Percentiles rank a stretch among this genome's conserved stretches.
These are phyloP conservation scores for Cordia subcordata DNA, from an alignment of 257 asterid genomes.

Conservation along the genomic window DNA sequence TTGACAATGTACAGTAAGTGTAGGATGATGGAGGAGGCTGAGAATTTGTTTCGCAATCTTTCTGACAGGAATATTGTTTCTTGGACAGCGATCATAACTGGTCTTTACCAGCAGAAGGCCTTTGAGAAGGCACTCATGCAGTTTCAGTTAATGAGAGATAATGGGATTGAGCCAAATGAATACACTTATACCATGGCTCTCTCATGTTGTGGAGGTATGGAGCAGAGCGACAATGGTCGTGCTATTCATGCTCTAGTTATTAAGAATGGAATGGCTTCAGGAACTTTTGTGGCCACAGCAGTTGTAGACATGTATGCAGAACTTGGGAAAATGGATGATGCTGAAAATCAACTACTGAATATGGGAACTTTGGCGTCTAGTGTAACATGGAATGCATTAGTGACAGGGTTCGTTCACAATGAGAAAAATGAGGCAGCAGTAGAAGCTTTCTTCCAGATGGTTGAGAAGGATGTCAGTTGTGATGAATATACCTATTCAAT, in stretches of 20 bases:
- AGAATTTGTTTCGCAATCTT: slow-evolving; percentile 12
- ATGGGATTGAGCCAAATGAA: slow-evolving; percentile 21
- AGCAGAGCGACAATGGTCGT: slow-evolving; percentile 6
- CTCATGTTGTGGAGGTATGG: slow-evolving; percentile 16
- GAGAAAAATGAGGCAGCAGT: slow-evolving; percentile 9
- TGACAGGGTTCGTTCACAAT: slow-evolving; percentile 18
- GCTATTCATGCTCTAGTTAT: slow-evolving; percentile 18
- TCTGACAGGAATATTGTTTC: slow-evolving; percentile 13
- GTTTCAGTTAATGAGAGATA: slow-evolving; percentile 18
- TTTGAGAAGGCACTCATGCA: slow-evolving; percentile 16
- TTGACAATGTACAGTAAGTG: slow-evolving; percentile 25
- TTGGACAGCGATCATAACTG: slow-evolving; percentile 25
- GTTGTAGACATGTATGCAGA: slow-evolving; percentile 20
- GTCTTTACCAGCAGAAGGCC: slow-evolving; percentile 16
- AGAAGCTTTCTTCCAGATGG: slow-evolving; percentile 12
- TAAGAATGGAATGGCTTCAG: slow-evolving; percentile 23
- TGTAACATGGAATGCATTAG: slow-evolving; percentile 24
- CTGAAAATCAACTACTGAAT: slow-evolving; percentile 12
- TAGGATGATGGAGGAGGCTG: slow-evolving; percentile 24
- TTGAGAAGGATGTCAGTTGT: slow-evolving; percentile 4
- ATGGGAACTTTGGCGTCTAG: slow-evolving; percentile 16
- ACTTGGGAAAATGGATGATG: slow-evolving; percentile 17
- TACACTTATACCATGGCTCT: slow-evolving; percentile 21
- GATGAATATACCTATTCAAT: slow-evolving; percentile 22
- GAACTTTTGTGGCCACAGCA: slow-evolving; percentile 20